A percentile compares a stretch with the other conserved stretches of the same genome.
Evolutionary conservation across 2,329 filamentous ascomycete genomes (phyloP).

Genomic region (Exophiala alcalophila): DNA sequence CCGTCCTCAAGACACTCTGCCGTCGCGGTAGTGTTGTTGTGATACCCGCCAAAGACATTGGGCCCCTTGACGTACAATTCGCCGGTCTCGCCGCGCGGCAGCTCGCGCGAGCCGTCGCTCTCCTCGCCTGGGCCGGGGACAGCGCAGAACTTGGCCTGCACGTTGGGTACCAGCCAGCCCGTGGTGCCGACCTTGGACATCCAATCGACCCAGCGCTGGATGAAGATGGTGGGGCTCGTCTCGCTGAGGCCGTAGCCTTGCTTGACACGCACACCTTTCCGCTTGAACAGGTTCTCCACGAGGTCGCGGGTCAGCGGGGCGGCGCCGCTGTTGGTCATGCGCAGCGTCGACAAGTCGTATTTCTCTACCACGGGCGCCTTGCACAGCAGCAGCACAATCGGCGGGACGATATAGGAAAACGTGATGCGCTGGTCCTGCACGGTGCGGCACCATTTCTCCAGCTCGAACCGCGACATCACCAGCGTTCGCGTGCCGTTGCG

Average conservation of each 20-base stretch:
- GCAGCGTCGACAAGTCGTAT: conserved; percentile 74
- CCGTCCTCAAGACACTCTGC: conserved; percentile 66
- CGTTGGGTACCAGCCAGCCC: conserved; percentile 73
- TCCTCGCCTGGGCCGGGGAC: conserved; percentile 47
- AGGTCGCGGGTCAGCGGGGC: conserved; percentile 80
- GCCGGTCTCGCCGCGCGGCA: conserved; percentile 62
- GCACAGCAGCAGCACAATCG: conserved; percentile 73
- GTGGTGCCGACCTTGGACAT: conserved; percentile 71
- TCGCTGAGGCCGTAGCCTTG: conserved; percentile 91
- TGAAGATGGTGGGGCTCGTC: conserved; percentile 75
- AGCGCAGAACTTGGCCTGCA: conserved; percentile 75
- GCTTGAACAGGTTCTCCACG: conserved; percentile 69
- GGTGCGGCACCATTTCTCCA: conserved; percentile 72
- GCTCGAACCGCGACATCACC: conserved; percentile 76
- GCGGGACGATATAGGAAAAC: conserved; percentile 78
- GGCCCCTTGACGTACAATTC: conserved; percentile 66
- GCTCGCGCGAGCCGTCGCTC: conserved; percentile 49
- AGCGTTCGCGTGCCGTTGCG: conserved; percentile 64
- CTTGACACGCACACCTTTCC: conserved; percentile 77
- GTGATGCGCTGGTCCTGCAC: conserved; percentile 74
- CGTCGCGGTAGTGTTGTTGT: conserved; percentile 58
- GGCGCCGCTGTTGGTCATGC: conserved; percentile 83
- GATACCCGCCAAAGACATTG: conserved; percentile 62
- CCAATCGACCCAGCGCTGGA: conserved; percentile 74
- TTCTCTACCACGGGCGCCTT: conserved; percentile 76